Percentiles rank a stretch among this genome's conserved stretches.
These are phyloP conservation scores for Lactuca saligna DNA, from an alignment of 129 eudicot species.

Conservation along the genomic window DNA sequence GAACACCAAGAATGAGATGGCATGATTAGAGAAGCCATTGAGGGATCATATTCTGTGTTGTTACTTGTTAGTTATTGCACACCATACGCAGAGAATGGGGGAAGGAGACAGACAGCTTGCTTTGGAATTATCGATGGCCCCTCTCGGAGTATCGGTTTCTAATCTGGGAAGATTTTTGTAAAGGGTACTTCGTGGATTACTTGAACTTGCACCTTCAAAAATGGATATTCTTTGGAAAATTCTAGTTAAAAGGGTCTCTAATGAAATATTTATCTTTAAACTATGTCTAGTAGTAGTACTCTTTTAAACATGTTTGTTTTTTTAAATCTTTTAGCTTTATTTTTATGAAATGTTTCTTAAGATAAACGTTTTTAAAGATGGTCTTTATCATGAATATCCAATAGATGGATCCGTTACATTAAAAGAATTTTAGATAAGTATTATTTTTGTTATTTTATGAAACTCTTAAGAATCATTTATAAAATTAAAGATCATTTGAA, in stretches of 20 bases:
- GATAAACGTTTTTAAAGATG: too few relatives aligned
- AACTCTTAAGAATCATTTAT: too few relatives aligned
- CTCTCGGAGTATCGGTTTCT: neutral
- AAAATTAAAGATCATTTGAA: too few relatives aligned
- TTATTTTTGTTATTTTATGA: too few relatives aligned
- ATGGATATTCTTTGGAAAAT: neutral
- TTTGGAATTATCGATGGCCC: constrained; percentile 12
- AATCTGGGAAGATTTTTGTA: neutral
- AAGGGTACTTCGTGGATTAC: neutral
- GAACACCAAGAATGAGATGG: constrained; percentile 26
- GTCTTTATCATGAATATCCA: too few relatives aligned
- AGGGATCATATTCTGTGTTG: constrained; percentile 11
- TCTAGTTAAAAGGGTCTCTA: neutral
- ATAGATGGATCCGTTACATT: too few relatives aligned
- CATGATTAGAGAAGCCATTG: constrained; percentile 26
- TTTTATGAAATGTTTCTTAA: too few relatives aligned
- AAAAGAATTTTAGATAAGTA: too few relatives aligned
- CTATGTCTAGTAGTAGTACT: too few relatives aligned
- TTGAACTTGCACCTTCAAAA: neutral
- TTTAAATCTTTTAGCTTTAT: too few relatives aligned
- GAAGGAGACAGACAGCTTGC: constrained; percentile 11
- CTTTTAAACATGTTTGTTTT: too few relatives aligned
- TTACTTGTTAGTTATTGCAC: constrained; percentile 5
- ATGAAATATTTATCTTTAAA: too few relatives aligned
- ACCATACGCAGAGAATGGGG: constrained; percentile 11